phyloP scores from a whole-genome alignment of 1,284 basidiomycete genomes.

The Malassezia equina region DNA sequence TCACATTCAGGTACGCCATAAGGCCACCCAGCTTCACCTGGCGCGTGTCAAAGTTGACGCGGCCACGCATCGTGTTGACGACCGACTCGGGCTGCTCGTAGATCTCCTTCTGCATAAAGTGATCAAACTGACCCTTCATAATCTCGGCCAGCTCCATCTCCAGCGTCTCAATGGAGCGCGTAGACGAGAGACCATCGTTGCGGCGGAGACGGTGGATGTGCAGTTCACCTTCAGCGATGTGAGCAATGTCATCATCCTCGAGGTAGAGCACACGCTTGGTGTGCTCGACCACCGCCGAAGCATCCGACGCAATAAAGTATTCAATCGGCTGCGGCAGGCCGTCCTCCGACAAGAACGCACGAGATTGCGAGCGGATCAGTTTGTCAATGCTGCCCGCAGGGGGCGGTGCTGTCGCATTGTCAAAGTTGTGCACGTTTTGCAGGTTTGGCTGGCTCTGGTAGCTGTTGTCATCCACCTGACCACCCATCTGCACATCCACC shows the following conservation, averaged over 20 bases:
- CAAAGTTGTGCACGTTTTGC: conserved; percentile 1
- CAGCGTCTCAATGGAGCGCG: conserved; percentile 93
- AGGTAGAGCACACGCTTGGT: conserved; percentile 98
- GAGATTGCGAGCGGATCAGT: conserved; percentile 86
- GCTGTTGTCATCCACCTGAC: conserved; percentile 5
- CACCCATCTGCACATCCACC: conserved; percentile 73
- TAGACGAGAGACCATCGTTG: conserved; percentile 64
- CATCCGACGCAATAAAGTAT: conserved; percentile 98
- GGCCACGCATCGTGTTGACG: conserved; percentile 99
- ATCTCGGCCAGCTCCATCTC: conserved; percentile 98
- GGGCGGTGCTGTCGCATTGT: conserved; percentile 30
- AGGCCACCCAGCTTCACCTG: conserved; percentile 88
- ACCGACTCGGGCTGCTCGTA: conserved; percentile 99
- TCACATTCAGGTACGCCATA: conserved; percentile 86
- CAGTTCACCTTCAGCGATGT: conserved; percentile 86
- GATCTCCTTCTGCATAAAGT: conserved; percentile 99
- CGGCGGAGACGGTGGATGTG: conserved; percentile 97
- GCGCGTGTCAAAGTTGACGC: conserved; percentile 94
- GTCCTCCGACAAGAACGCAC: conserved; percentile 96
- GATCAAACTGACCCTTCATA: conserved; percentile 99
- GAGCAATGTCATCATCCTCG: conserved; percentile 97
- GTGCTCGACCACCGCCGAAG: conserved; percentile 91
- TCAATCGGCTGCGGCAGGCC: conserved; percentile 98
- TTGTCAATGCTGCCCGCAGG: conserved; percentile 51
- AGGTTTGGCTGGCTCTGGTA: conserved; percentile 11